Conservation (phyloP, 352 stramenopile species). For the Phytophthora pisi region DNA sequence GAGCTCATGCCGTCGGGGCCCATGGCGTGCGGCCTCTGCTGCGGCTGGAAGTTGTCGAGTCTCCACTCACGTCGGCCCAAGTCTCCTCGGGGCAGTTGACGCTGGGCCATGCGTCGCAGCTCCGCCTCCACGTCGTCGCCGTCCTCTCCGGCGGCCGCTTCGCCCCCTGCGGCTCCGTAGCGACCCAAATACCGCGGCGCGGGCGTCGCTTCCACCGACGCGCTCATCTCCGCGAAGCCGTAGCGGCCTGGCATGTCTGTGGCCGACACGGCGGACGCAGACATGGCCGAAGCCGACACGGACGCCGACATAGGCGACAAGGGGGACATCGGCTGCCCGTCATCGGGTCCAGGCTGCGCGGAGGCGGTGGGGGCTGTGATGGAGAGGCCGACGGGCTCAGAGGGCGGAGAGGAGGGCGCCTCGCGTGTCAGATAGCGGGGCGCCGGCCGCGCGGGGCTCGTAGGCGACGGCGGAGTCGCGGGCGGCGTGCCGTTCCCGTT, state of each 20-base stretch:
- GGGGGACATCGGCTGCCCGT: conserved; percentile 26
- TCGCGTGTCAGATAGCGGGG: conserved; percentile 57
- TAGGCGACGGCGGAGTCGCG: conserved; percentile 60
- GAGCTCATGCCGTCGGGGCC: conserved; percentile 20
- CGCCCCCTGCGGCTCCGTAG: conserved; percentile 28
- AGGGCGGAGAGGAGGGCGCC: conserved; percentile 19
- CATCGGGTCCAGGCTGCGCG: conserved; percentile 1
- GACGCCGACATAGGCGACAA: conserved; percentile 64
- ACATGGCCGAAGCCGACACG: conserved; percentile 74
- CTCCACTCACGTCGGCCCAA: conserved; percentile 79
- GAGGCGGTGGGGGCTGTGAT: conserved; percentile 13
- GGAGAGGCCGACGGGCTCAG: conserved; percentile 6
- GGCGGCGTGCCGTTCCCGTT: conserved; percentile 46
- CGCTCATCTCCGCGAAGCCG: conserved; percentile 79
- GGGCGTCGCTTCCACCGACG: conserved; percentile 79
- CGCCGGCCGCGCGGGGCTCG: conserved; percentile 44
- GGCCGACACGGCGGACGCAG: conserved; percentile 78
- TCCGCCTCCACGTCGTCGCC: conserved; percentile 80
- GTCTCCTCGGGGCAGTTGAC: conserved; percentile 77
- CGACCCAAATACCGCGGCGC: conserved; percentile 79
- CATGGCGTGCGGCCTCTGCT: conserved; percentile 24
- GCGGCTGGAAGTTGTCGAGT: conserved; percentile 58
- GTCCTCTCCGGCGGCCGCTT: conserved; percentile 30
- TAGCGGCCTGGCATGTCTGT: conserved; percentile 71
- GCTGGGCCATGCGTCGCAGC: conserved; percentile 76